Evolutionary conservation across 306 rosid species (phyloP), one percentile per base, ranked within the genome.

Genomic region (Rosa lucieae): DNA sequence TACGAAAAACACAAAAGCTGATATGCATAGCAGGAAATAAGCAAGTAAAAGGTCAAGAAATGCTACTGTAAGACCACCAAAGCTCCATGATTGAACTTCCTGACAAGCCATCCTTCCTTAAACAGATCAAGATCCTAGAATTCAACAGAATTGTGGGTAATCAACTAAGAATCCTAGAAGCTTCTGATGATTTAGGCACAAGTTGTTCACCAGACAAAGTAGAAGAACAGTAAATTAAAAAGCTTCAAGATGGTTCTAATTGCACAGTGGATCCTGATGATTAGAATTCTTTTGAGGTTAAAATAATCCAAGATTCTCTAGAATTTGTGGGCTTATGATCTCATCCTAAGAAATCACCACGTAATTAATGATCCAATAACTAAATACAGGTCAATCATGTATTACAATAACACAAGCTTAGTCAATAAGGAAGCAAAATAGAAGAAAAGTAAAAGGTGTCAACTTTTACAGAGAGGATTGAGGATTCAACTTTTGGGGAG

Each of bases 21-120:
- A 90, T 18, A 83, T 79, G 40, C 89, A 93, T 8, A 96, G 81
- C 72, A 96, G 86, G 73, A 89, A 77, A 87, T 93, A 96, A 76
- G 90, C 98, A 43, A 93, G 0, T 74, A 49, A 72, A 63, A 96
- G 94, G 78, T 90, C 89, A 37, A 96, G 11, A 80, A 89, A 96
- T 29, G 96, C 93, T 75, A 89, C 83, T 56, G 88, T 49, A 40
- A 93, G 82, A 73, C 85, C 93, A 70, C 86, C 88, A 13, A 93
- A 77, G 10, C 88, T 87, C 99, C 99, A 96, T n/a, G 91, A 78
- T 83, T 84, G 91, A 82, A 32, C 62, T 74, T 70, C 83, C 2
- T 10, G 44, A 55, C 65, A 72, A 81, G 78, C 85, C 97, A 92
- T 92, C 78, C 74, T 80, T 67, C 62, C 69, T 52, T 63, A 23